Conservation (phyloP, 2,329 filamentous ascomycete species). For the Colletotrichum sublineola region DNA sequence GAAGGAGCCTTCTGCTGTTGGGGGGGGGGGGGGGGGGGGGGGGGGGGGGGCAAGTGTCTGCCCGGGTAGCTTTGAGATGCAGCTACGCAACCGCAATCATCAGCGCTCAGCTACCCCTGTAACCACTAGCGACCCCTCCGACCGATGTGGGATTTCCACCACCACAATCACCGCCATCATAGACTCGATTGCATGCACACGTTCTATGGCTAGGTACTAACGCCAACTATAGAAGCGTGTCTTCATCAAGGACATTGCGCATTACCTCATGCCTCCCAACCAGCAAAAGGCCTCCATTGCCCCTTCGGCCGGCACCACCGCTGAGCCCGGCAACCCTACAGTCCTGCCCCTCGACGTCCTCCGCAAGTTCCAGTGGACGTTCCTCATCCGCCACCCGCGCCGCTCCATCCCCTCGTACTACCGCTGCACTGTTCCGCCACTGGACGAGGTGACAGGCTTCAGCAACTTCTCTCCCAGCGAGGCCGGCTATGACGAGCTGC, state of each 20-base stretch:
- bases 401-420: constrained; percentile 93
- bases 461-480: constrained; percentile 88
- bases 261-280: constrained; percentile 87
- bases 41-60: constrained; percentile 12
- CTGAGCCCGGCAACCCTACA: constrained; percentile 83
- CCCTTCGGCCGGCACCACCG: constrained; percentile 79
- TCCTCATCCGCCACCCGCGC: constrained; percentile 96
- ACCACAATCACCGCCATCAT: not conserved
- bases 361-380: constrained; percentile 90
- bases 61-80: constrained; percentile 24
- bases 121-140: not conserved
- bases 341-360: constrained; percentile 82
- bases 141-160: not conserved
- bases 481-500: constrained; percentile 91
- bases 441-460: constrained; percentile 86
- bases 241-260: constrained; percentile 98
- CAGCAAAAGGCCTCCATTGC: constrained; percentile 77
- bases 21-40: constrained; percentile 30
- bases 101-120: constrained; percentile 4
- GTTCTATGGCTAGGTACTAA: constrained; percentile 33
- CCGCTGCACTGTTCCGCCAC: constrained; percentile 91
- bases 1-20: constrained; percentile 13
- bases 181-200: not conserved
- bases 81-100: constrained; percentile 25
- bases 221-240: constrained; percentile 78